These are phyloP conservation scores for Pythium graminicola DNA, from an alignment of 352 stramenopile genomes.

Conservation along the genomic window DNA sequence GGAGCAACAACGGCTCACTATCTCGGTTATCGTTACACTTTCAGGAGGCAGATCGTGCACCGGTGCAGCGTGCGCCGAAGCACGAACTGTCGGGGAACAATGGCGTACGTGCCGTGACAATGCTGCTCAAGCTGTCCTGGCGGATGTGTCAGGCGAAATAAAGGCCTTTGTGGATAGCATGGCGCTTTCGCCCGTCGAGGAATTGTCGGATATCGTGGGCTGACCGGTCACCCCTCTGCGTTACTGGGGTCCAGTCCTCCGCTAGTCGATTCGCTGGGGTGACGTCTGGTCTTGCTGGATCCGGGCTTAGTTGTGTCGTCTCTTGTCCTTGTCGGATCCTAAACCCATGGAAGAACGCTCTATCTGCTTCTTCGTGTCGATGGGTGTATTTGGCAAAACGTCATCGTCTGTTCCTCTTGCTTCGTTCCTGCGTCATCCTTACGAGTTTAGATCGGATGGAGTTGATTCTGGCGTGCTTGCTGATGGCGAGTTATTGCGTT, in stretches of 20 bases:
- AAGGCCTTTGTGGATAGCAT: too few species aligned
- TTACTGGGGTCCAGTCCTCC: neutral
- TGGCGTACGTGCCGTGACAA: too few species aligned
- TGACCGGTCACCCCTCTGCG: neutral
- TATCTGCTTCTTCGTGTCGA: neutral
- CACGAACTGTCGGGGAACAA: too few species aligned
- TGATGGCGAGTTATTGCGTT: neutral
- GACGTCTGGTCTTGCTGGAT: neutral
- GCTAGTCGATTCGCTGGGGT: neutral
- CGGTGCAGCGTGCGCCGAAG: too few species aligned
- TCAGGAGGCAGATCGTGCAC: too few species aligned
- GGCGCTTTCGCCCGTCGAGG: too few species aligned
- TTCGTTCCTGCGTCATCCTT: neutral
- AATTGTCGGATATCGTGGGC: too few species aligned
- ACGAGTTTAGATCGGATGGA: neutral
- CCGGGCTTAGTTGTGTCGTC: neutral
- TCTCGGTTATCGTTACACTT: too few species aligned
- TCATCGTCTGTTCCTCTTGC: neutral
- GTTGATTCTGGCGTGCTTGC: neutral
- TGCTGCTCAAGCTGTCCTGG: too few species aligned
- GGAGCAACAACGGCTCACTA: too few species aligned
- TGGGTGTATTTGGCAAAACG: neutral
- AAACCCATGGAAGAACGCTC: constrained; percentile 5
- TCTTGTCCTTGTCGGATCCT: neutral
- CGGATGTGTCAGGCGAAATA: too few species aligned